Percentiles rank a stretch among this genome's conserved stretches.
phyloP scores from a whole-genome alignment of 768 basidiomycete genomes.

The Chalciporus piperatus region DNA sequence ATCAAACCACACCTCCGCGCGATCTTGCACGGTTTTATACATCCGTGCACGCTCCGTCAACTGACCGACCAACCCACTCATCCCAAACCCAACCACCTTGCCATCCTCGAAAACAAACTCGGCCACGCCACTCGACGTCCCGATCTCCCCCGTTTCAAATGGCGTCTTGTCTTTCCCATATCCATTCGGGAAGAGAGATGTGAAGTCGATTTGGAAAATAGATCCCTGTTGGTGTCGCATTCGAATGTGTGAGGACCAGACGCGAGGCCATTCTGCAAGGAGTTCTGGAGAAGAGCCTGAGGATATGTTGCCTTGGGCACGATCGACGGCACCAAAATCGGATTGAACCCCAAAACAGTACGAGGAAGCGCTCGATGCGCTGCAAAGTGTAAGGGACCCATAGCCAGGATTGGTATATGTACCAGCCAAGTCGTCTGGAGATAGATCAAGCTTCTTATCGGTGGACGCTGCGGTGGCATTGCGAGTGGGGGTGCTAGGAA shows the following conservation, averaged over 20 bases:
- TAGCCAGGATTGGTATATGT: conserved; percentile 39
- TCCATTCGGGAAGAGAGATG: conserved; percentile 35
- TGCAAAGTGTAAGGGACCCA: conserved; percentile 37
- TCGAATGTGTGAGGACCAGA: conserved; percentile 40
- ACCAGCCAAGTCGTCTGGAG: conserved; percentile 33
- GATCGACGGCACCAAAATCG: conserved; percentile 29
- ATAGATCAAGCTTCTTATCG: background rate
- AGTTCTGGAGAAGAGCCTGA: conserved; percentile 14
- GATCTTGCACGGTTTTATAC: conserved; percentile 16
- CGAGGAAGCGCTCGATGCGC: conserved; percentile 19
- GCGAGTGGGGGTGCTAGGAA: background rate
- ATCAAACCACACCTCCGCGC: background rate
- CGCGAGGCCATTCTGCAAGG: conserved; percentile 31
- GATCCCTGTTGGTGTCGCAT: conserved; percentile 18
- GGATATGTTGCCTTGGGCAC: background rate
- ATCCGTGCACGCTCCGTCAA: conserved; percentile 22
- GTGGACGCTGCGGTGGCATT: background rate
- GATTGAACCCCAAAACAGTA: conserved; percentile 24
- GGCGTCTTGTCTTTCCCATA: conserved; percentile 37
- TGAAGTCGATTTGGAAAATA: conserved; percentile 19
- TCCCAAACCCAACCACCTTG: conserved; percentile 30
- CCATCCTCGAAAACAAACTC: conserved; percentile 28
- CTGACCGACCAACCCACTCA: conserved; percentile 14
- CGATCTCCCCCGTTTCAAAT: conserved; percentile 21
- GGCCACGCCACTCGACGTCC: conserved; percentile 1